phyloP scores from a whole-genome alignment of 1,284 basidiomycete species.

The Chiua sp. region DNA sequence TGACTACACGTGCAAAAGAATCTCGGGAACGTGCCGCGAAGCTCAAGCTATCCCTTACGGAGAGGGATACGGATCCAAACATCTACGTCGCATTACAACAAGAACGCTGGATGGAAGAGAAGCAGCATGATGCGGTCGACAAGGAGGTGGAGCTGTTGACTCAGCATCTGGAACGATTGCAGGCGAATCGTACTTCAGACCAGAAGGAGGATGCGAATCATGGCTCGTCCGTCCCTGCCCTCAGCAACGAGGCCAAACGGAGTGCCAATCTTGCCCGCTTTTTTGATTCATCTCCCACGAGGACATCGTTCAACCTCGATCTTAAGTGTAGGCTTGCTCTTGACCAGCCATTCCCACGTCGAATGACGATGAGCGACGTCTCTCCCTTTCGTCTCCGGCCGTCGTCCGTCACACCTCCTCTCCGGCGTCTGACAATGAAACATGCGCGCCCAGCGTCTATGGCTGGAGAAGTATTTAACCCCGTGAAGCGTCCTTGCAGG shows the following conservation, averaged over 20 bases:
- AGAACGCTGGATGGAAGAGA: conserved; percentile 58
- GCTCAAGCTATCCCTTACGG: conserved; percentile 45
- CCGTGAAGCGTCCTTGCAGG: conserved; percentile 36
- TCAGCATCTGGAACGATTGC: conserved; percentile 30
- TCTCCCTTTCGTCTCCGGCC: conserved; percentile 42
- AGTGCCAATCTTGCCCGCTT: conserved; percentile 45
- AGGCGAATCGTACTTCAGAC: conserved; percentile 29
- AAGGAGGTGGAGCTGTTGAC: conserved; percentile 39
- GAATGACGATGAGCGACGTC: conserved; percentile 42
- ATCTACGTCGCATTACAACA: conserved; percentile 44
- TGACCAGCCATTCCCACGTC: conserved; percentile 38
- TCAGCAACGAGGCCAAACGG: conserved; percentile 39
- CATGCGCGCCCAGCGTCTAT: conserved; percentile 37
- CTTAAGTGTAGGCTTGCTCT: conserved; percentile 34
- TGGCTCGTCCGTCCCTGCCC: conserved; percentile 22
- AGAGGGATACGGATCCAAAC: conserved; percentile 42
- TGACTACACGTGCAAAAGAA: conserved; percentile 51
- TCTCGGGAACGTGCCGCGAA: conserved; percentile 47
- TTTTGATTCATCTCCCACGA: conserved; percentile 41
- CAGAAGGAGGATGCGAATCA: conserved; percentile 29
- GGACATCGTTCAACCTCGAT: conserved; percentile 38
- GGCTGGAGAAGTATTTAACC: conserved; percentile 31
- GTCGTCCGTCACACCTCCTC: conserved; percentile 28
- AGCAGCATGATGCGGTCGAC: conserved; percentile 42
- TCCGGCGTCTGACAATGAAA: conserved; percentile 33